phyloP scores from a whole-genome alignment of 345 rosid genomes.

The Camelina neglecta region DNA sequence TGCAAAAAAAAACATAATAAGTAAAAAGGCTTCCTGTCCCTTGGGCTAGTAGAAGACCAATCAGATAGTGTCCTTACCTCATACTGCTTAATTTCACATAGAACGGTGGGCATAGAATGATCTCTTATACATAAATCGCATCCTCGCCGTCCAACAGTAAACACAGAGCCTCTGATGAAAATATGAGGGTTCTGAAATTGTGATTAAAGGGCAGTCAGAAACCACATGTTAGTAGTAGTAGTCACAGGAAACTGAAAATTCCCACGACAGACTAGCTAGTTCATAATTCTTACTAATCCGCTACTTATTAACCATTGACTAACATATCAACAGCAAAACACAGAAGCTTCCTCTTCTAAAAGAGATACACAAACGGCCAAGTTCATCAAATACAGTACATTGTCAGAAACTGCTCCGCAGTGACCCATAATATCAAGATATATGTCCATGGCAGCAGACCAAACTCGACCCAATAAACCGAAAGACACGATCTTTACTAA shows the following conservation, averaged over 20 bases:
- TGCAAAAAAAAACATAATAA: constrained; percentile 43
- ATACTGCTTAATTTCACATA: constrained; percentile 75
- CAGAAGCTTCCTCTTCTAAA: no score
- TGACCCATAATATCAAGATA: background rate
- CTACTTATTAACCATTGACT: background rate
- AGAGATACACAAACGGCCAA: no score
- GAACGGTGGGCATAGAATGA: constrained; percentile 54
- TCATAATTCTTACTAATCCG: constrained; percentile 4
- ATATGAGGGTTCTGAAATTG: constrained; percentile 71
- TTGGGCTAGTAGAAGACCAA: constrained; percentile 9
- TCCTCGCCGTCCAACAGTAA: constrained; percentile 77
- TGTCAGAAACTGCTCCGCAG: background rate
- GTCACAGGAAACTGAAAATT: background rate
- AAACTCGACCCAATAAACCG: background rate
- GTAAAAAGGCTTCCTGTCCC: background rate
- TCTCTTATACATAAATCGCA: constrained; percentile 79
- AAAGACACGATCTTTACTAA: background rate
- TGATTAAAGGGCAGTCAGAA: constrained; percentile 21
- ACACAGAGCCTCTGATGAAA: constrained; percentile 57
- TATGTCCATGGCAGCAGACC: background rate
- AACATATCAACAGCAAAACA: background rate
- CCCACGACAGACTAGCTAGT: constrained; percentile 2
- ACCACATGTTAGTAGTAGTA: constrained; percentile 17
- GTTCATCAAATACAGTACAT: constrained; percentile 8
- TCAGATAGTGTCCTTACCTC: constrained; percentile 57